phyloP scores from a whole-genome alignment of 176 grass and related monocot species.

The Triticum urartu region DNA sequence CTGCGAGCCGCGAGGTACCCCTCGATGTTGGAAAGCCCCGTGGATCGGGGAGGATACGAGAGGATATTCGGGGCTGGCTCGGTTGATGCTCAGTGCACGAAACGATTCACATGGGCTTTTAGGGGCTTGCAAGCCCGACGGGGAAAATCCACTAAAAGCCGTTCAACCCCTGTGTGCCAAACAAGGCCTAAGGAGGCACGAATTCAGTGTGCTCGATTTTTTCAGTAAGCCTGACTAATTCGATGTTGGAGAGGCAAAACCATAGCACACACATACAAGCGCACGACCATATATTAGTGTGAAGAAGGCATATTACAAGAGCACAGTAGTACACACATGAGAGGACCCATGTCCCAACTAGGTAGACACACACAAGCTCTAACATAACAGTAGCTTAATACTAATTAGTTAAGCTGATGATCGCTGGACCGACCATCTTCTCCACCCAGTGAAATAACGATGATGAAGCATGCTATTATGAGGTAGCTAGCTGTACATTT shows the following conservation, averaged over 20 bases:
- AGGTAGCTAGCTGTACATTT: neutral
- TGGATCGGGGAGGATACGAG: too few relatives aligned
- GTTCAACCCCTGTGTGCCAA: too few relatives aligned
- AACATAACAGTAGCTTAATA: neutral
- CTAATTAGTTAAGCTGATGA: constrained; percentile 9
- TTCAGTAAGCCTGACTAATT: too few relatives aligned
- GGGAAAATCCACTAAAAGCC: too few relatives aligned
- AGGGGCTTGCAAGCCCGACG: too few relatives aligned
- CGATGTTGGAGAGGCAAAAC: neutral
- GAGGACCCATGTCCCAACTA: neutral
- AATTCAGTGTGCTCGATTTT: too few relatives aligned
- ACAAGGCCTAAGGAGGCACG: too few relatives aligned
- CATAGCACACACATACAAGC: neutral
- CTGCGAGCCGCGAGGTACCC: too few relatives aligned
- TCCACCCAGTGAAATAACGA: constrained; percentile 8
- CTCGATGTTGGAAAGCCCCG: too few relatives aligned
- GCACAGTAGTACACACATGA: neutral
- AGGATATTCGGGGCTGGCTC: too few relatives aligned
- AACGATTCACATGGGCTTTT: too few relatives aligned
- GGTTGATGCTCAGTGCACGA: too few relatives aligned
- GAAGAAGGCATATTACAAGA: constrained; percentile 1
- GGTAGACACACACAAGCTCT: neutral
- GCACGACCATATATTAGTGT: constrained; percentile 7
- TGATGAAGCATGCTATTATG: constrained; percentile 3
- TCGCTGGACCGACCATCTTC: neutral